phyloP scores from a whole-genome alignment of 305 asterid genomes.

The Solanum chacoense region DNA sequence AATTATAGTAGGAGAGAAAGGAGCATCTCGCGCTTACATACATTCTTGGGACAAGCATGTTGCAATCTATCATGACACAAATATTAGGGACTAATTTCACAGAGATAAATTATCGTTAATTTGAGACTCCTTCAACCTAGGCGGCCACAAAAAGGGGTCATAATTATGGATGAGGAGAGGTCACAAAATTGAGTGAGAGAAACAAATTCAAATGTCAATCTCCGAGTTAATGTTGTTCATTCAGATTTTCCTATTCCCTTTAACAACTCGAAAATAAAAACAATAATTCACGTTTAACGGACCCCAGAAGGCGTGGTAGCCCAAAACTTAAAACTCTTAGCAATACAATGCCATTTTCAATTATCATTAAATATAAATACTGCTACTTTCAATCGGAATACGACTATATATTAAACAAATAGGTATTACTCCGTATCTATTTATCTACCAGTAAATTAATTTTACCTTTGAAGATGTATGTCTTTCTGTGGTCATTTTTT shows the following conservation, averaged over 20 bases:
- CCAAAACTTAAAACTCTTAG: not conserved
- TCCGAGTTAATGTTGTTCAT: not conserved
- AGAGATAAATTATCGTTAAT: not conserved
- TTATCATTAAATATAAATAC: not conserved
- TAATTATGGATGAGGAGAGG: not conserved
- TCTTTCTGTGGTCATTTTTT: not conserved
- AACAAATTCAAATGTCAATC: not conserved
- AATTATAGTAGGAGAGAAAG: too few species aligned
- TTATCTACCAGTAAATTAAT: not conserved
- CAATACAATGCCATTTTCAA: not conserved
- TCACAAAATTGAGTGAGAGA: not conserved
- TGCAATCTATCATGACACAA: not conserved
- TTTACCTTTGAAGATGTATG: not conserved
- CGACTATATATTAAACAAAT: not conserved
- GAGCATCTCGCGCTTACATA: too few species aligned
- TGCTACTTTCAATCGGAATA: not conserved
- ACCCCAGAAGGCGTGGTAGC: not conserved
- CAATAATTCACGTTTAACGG: not conserved
- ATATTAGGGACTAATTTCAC: not conserved
- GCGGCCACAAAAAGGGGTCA: not conserved
- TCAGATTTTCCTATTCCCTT: not conserved
- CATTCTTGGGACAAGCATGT: not conserved
- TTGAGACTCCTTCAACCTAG: not conserved
- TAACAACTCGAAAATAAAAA: not conserved
- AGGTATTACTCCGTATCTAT: not conserved